A percentile compares a stretch with the other conserved stretches of the same genome.
phyloP scores from a whole-genome alignment of 495 filamentous ascomycete genomes.

The Evernia prunastri region DNA sequence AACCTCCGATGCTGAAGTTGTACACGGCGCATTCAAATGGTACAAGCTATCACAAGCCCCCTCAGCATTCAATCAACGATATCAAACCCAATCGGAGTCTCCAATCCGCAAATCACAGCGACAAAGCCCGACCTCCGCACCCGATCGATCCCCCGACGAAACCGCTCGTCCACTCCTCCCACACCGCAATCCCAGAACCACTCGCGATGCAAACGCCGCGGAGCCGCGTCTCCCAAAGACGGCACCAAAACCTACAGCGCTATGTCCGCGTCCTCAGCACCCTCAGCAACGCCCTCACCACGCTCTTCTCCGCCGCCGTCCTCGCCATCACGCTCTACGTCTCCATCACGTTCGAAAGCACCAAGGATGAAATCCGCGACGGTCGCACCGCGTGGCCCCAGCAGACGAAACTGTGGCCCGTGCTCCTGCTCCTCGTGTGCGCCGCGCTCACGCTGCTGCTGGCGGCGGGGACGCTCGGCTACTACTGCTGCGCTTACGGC shows the following conservation, averaged over 20 bases:
- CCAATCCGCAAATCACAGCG: not conserved
- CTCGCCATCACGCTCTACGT: conserved; percentile 17
- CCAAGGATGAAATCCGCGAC: conserved; percentile 8
- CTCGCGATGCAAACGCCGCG: not conserved
- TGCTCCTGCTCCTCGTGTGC: conserved; percentile 19
- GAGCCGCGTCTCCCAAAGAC: not conserved
- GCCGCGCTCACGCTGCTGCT: conserved; percentile 19
- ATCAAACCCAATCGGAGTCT: not conserved
- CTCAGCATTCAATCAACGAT: not conserved
- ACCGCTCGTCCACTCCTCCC: not conserved
- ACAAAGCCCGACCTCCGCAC: not conserved
- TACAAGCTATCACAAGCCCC: not conserved
- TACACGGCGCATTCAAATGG: not conserved
- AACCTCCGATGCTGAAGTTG: not conserved
- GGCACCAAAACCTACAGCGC: conserved; percentile 12
- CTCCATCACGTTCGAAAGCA: conserved; percentile 8
- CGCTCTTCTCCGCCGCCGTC: conserved; percentile 14
- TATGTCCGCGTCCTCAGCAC: conserved; percentile 12
- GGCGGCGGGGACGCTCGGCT: conserved; percentile 10
- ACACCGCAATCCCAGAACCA: not conserved
- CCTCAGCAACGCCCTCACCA: conserved; percentile 8
- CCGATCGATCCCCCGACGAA: not conserved
- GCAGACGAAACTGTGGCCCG: conserved; percentile 22
- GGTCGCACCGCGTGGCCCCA: conserved; percentile 20
- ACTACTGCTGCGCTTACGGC: conserved; percentile 18